Evolutionary conservation across 2,329 filamentous ascomycete genomes (phyloP), one percentile per base, ranked within the genome.

Genomic region (Tolypocladium ovalisporum): DNA sequence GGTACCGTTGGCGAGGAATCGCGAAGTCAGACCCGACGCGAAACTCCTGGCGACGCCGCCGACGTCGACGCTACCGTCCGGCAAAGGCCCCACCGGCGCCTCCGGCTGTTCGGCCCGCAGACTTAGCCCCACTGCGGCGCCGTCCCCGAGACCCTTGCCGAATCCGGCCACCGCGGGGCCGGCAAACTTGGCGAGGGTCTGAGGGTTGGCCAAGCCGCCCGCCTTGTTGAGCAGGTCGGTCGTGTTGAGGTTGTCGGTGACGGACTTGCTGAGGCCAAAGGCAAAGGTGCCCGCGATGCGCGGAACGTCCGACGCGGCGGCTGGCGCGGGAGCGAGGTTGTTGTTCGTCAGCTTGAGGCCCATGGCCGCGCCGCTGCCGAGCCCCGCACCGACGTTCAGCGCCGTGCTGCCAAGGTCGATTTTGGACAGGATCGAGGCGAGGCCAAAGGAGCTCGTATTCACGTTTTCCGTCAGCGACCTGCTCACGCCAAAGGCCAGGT

Each of bases 1-100:
- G 0, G 70, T 71, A 9, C 66, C 69, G 56, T 72, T 71, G 29
- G 62, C 61, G 1, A 73, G 65, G 57, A 71, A 66, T 19, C 65
- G 62, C n/a, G 67, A 65, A 1, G 65, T 64, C 6, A 73, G 61
- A 32, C 66, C 66, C 54, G 62, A 63, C 3, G 66, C 64, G 27
- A 68, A 67, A 24, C 55, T 61, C 49, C 66, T 58, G 7, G 64
- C 55, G 34, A 72, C 56, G 44, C 63, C 64, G 8, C 59, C 61
- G 19, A 61, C 27, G 24, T 61, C 57, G 29, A 55, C 39, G 39
- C 40, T 53, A 13, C 58, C 57, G 15, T 44, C 39, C 9, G 57
- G 32, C 17, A 24, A 1, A 4, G 57, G 39, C 6, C 44, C 22
- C 22, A 32, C n/a, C 17, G 42, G 62, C 58, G 54, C 62, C 60